A percentile compares a stretch with the other conserved stretches of the same genome.
These are phyloP conservation scores for Dalbergia cochinchinensis DNA, from an alignment of 306 rosid genomes.

Conservation along the genomic window DNA sequence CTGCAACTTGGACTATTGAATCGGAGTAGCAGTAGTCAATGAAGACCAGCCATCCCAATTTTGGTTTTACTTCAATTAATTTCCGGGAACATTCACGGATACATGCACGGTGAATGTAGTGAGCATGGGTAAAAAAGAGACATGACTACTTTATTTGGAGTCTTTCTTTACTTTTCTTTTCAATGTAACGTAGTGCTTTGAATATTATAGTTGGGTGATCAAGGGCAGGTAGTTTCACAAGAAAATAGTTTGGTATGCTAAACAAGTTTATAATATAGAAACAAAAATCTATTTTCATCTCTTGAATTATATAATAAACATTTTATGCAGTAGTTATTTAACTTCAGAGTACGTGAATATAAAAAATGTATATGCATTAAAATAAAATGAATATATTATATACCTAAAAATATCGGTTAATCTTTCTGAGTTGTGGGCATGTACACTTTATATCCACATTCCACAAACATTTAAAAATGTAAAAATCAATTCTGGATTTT, in stretches of 20 bases:
- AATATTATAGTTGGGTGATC: slow-evolving; percentile 1
- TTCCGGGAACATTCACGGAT: slow-evolving; percentile 18
- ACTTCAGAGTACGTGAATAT: no score
- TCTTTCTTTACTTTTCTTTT: not conserved
- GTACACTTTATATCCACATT: no score
- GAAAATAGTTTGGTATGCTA: not conserved
- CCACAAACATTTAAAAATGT: no score
- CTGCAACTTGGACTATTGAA: not conserved
- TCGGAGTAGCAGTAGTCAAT: not conserved
- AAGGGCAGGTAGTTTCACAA: not conserved
- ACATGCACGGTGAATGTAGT: slow-evolving; percentile 15
- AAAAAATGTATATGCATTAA: no score
- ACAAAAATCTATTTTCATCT: no score
- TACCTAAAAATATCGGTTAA: no score
- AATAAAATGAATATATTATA: no score
- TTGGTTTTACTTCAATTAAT: slow-evolving; percentile 3
- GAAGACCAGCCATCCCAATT: not conserved
- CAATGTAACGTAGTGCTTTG: not conserved
- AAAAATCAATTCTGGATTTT: no score
- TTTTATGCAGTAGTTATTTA: no score
- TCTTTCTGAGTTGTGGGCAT: no score
- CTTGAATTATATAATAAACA: no score
- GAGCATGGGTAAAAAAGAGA: not conserved
- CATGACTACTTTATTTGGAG: not conserved
- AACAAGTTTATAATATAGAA: no score